These are phyloP conservation scores for Fusarium sambucinum DNA, from an alignment of 2,329 filamentous ascomycete genomes.

Conservation along the genomic window DNA sequence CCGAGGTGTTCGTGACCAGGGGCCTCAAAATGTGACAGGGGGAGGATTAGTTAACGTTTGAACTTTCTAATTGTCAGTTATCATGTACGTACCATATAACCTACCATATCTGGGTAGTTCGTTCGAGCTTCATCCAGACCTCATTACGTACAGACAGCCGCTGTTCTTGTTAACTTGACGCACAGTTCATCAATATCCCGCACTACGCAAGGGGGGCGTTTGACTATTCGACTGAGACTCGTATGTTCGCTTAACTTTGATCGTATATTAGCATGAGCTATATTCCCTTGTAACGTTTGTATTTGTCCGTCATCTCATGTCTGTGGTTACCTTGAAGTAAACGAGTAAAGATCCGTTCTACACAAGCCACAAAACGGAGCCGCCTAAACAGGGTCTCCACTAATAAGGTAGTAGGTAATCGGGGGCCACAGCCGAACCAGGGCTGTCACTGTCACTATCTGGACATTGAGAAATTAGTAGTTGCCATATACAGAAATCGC, in stretches of 20 bases:
- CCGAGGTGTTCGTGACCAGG: conserved; percentile 44
- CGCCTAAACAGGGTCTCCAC: conserved; percentile 29
- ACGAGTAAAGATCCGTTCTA: background rate
- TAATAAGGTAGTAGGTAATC: conserved; percentile 22
- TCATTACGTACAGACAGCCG: conserved; percentile 9
- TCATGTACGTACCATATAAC: background rate
- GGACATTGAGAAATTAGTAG: conserved; percentile 39
- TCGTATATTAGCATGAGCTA: conserved; percentile 3
- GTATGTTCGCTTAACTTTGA: background rate
- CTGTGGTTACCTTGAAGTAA: background rate
- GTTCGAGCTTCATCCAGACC: conserved; percentile 9
- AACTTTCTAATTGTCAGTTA: background rate
- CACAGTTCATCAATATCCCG: background rate
- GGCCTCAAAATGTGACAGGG: conserved; percentile 34
- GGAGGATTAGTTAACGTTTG: background rate
- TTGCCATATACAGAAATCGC: conserved; percentile 25
- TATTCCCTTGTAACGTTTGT: background rate
- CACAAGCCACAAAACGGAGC: conserved; percentile 36
- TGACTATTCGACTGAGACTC: background rate
- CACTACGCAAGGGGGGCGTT: background rate
- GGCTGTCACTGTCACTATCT: conserved; percentile 20
- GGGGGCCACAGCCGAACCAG: conserved; percentile 21
- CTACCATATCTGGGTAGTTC: background rate
- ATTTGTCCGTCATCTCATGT: background rate
- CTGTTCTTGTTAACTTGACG: conserved; percentile 4